Percentiles rank a stretch among this genome's conserved stretches.
phyloP scores from a whole-genome alignment of 2,329 filamentous ascomycete species.

The Fulvia fulva region DNA sequence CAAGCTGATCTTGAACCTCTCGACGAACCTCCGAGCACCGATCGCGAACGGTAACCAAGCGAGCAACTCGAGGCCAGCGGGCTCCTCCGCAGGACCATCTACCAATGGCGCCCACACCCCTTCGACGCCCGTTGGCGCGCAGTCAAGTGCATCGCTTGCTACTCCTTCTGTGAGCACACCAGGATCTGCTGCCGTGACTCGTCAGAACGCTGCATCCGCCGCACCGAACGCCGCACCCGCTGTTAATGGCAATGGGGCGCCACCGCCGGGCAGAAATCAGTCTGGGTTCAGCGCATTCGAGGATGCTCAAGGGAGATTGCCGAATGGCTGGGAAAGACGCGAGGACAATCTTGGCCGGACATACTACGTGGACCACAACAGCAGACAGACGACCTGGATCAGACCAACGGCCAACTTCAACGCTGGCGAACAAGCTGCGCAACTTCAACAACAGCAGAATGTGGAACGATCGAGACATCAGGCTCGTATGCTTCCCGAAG shows the following conservation, averaged over 20 bases:
- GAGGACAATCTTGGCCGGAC: slow-evolving; percentile 93
- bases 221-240: slow-evolving; percentile 15
- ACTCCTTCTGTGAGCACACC: slow-evolving; percentile 27
- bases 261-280: slow-evolving; percentile 36
- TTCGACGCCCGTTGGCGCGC: slow-evolving; percentile 40
- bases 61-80: slow-evolving; percentile 38
- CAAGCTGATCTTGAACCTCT: slow-evolving; percentile 94
- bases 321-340: slow-evolving; percentile 90
- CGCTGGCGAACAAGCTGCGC: slow-evolving; percentile 69
- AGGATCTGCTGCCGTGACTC: slow-evolving; percentile 21
- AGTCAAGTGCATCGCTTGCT: slow-evolving; percentile 33
- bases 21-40: slow-evolving; percentile 77
- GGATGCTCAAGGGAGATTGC: slow-evolving; percentile 88
- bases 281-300: slow-evolving; percentile 82
- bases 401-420: slow-evolving; percentile 77
- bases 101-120: slow-evolving; percentile 37
- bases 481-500: slow-evolving; percentile 91
- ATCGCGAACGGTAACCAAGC: slow-evolving; percentile 50
- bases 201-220: slow-evolving; percentile 27
- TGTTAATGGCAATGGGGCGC: slow-evolving; percentile 26
- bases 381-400: slow-evolving; percentile 93
- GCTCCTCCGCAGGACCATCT: slow-evolving; percentile 33
- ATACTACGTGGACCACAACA: slow-evolving; percentile 98
- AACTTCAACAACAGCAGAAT: slow-evolving; percentile 86
- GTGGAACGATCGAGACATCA: slow-evolving; percentile 91